These are phyloP conservation scores for Stachybotrys elegans DNA, from an alignment of 2,329 filamentous ascomycete species.

Conservation along the genomic window DNA sequence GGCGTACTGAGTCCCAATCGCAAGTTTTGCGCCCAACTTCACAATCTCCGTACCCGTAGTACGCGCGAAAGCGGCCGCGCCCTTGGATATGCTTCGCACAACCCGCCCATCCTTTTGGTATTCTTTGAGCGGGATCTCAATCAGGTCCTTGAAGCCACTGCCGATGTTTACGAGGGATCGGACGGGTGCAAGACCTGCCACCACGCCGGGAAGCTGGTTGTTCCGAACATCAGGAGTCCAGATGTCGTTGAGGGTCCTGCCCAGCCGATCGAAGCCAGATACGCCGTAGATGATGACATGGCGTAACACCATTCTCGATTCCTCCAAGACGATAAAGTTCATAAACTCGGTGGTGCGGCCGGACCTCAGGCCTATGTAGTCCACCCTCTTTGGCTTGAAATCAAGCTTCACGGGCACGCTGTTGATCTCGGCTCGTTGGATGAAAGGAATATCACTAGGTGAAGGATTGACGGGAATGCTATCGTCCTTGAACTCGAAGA, in stretches of 20 bases:
- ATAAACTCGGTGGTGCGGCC: conserved; percentile 96
- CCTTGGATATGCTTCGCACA: conserved; percentile 86
- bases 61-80: conserved; percentile 81
- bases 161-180: conserved; percentile 88
- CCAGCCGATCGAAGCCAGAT: conserved; percentile 82
- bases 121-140: conserved; percentile 85
- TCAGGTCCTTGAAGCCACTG: conserved; percentile 76
- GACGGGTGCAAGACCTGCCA: conserved; percentile 86
- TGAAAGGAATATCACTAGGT: conserved; percentile 72
- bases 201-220: conserved; percentile 82
- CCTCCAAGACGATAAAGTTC: conserved; percentile 94
- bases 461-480: conserved; percentile 47
- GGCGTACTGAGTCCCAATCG: conserved; percentile 90
- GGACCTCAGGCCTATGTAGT: conserved; percentile 87
- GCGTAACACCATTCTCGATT: conserved; percentile 77
- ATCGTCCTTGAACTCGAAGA: conserved; percentile 96
- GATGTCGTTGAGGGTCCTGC: conserved; percentile 86
- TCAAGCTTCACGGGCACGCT: conserved; percentile 78
- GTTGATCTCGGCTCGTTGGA: conserved; percentile 85
- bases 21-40: conserved; percentile 88
- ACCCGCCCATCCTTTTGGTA: conserved; percentile 93
- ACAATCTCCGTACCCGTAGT: conserved; percentile 94
- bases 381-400: conserved; percentile 97
- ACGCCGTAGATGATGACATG: conserved; percentile 93
- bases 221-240: conserved; percentile 92